Evolutionary conservation across 2,329 filamentous ascomycete genomes (phyloP), one percentile per base, ranked within the genome.

Genomic region (Fusarium anthophilum): DNA sequence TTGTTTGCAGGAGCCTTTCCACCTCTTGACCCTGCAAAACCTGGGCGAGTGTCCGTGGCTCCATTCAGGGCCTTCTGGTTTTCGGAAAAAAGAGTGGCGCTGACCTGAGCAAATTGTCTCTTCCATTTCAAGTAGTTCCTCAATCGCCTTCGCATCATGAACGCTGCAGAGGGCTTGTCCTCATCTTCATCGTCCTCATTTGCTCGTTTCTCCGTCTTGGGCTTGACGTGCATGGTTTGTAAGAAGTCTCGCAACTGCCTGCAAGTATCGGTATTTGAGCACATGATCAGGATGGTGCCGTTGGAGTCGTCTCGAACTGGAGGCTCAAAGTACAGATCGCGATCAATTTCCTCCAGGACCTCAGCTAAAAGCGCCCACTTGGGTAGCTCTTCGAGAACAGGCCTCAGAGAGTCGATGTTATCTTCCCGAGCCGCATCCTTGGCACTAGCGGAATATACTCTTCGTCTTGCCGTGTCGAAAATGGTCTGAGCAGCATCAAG

Each of bases 221-320:
- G 87, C 61, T 89, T 90, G 35, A 95, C 88, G 79, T 97, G 91
- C 94, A 98, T 98, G 12, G 91, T 95, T 80, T 97, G 93, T 26
- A 99, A 85, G 80, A 96, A 98, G 80, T 98, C 96, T 73, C 94
- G 91, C 47, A 99, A 86, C 78, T 99, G 96, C 20, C 93, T 90
- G 79, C 94, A 97, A 14, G 94, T 97, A 63, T 91, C 91, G 64
- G 93, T 91, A 78, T 97, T 96, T 32, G 92, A 92, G 80, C 96
- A 98, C 96, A 99, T 98, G 80, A 99, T 94, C 39, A 99, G 85
- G 56, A 98, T 94, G 6, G 94, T 94, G n/a, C 94, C 93, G 79
- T 95, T 97, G 1, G 95, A 97, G 77, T 95, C 94, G 80, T 96
- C 94, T 63, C 90, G 87, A n/a, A 87, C 84, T 14, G 87, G 85